These are phyloP conservation scores for Plasmopara viticola DNA, from an alignment of 352 stramenopile species.

Conservation along the genomic window DNA sequence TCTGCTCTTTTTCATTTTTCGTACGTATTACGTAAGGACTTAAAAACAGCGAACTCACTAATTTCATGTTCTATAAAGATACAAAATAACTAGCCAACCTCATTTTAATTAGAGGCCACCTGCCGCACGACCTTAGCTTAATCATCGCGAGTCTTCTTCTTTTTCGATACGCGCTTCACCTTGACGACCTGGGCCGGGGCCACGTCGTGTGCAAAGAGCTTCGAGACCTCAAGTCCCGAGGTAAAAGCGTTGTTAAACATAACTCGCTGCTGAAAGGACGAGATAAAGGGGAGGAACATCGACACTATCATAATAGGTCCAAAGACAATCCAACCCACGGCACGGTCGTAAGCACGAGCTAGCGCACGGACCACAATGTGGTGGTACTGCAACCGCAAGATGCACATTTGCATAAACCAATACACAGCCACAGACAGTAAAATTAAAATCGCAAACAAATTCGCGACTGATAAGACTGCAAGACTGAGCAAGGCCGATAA, in stretches of 20 bases:
- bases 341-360: slow-evolving; percentile 64
- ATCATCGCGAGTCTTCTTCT: slow-evolving; percentile 86
- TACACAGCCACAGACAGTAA: slow-evolving; percentile 69
- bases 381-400: slow-evolving; percentile 74
- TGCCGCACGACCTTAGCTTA: slow-evolving; percentile 14
- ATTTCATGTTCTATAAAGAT: slow-evolving; percentile 28
- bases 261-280: slow-evolving; percentile 82
- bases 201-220: slow-evolving; percentile 84
- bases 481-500: slow-evolving; percentile 61
- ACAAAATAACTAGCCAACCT: slow-evolving; percentile 31
- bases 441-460: slow-evolving; percentile 70
- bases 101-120: too few relatives aligned
- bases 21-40: too few relatives aligned
- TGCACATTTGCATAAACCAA: slow-evolving; percentile 84
- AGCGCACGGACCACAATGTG: slow-evolving; percentile 80
- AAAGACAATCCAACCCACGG: slow-evolving; percentile 85
- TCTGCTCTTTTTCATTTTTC: too few relatives aligned
- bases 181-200: slow-evolving; percentile 75
- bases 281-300: slow-evolving; percentile 88
- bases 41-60: too few relatives aligned
- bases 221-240: slow-evolving; percentile 81
- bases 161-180: slow-evolving; percentile 84
- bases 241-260: slow-evolving; percentile 90
- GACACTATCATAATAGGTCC: slow-evolving; percentile 83
- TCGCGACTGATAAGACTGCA: slow-evolving; percentile 58